A percentile compares a stretch with the other conserved stretches of the same genome.
Conservation (phyloP, 2,329 filamentous ascomycete genomes). For the Annulohypoxylon truncatum region DNA sequence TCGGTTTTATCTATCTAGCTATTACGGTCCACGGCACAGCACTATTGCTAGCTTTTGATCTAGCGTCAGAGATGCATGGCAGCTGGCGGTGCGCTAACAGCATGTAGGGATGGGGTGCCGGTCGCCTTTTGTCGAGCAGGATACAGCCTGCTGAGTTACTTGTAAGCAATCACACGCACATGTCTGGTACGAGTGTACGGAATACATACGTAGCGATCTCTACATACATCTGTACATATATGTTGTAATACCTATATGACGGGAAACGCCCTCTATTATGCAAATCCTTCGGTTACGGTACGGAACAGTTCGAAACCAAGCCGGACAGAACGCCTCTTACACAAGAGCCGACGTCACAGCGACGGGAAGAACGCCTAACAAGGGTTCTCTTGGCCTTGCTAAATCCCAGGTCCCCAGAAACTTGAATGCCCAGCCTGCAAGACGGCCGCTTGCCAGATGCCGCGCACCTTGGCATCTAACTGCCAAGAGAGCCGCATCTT, state of each 20-base stretch:
- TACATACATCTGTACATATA: slow-evolving; percentile 28
- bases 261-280: slow-evolving; percentile 11
- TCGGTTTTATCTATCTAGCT: neutral
- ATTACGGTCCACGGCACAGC: slow-evolving; percentile 3
- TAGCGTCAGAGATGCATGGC: slow-evolving; percentile 18
- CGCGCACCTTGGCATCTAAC: slow-evolving; percentile 33
- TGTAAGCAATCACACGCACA: slow-evolving; percentile 28
- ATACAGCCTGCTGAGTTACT: slow-evolving; percentile 10
- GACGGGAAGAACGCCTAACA: slow-evolving; percentile 19
- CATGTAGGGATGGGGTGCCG: slow-evolving; percentile 21
- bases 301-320: slow-evolving; percentile 8
- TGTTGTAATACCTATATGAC: slow-evolving; percentile 11
- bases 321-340: neutral
- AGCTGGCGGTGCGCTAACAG: slow-evolving; percentile 4
- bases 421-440: slow-evolving; percentile 40
- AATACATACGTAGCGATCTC: slow-evolving; percentile 21
- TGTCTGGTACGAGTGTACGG: slow-evolving; percentile 15
- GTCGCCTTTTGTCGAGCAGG: slow-evolving; percentile 22
- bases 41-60: slow-evolving; percentile 8
- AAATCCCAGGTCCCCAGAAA: slow-evolving; percentile 29
- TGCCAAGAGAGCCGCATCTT: slow-evolving; percentile 36
- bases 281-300: slow-evolving; percentile 17
- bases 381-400: slow-evolving; percentile 25
- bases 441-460: slow-evolving; percentile 34
- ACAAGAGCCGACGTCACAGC: slow-evolving; percentile 15